phyloP scores from a whole-genome alignment of 2,329 filamentous ascomycete genomes.

The Ophiocordyceps camponoti-saundersi region DNA sequence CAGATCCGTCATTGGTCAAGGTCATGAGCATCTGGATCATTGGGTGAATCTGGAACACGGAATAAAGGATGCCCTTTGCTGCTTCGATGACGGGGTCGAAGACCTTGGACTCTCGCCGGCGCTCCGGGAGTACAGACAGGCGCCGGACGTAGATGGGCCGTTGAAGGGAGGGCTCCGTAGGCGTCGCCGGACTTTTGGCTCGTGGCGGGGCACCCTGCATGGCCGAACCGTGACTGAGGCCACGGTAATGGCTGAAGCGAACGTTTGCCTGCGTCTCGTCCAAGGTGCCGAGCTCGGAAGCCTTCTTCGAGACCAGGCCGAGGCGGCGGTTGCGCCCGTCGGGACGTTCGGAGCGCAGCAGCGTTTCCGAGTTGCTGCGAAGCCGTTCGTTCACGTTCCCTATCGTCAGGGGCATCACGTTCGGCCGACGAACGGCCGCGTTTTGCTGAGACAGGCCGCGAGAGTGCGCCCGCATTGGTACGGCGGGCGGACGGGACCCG shows the following conservation, averaged over 20 bases:
- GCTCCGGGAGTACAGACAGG: constrained; percentile 45
- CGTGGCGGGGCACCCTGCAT: constrained; percentile 35
- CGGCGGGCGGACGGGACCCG: constrained; percentile 48
- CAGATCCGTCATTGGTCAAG: constrained; percentile 40
- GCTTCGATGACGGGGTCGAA: constrained; percentile 46
- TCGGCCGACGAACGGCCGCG: constrained; percentile 46
- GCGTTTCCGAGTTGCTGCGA: constrained; percentile 47
- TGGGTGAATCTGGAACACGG: constrained; percentile 50
- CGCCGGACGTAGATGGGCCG: constrained; percentile 46
- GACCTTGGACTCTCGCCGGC: constrained; percentile 42
- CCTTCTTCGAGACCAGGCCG: constrained; percentile 43
- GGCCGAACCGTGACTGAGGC: constrained; percentile 50
- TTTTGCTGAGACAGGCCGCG: constrained; percentile 57
- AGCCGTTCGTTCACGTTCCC: constrained; percentile 52
- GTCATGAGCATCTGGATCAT: constrained; percentile 50
- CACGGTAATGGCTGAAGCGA: constrained; percentile 49
- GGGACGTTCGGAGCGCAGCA: constrained; percentile 34
- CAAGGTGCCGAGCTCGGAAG: constrained; percentile 42
- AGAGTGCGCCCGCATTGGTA: constrained; percentile 63
- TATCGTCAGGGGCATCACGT: constrained; percentile 53
- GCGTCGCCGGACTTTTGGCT: constrained; percentile 39
- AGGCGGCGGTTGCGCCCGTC: constrained; percentile 43
- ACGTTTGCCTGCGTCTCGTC: constrained; percentile 47
- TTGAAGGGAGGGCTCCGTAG: constrained; percentile 37
- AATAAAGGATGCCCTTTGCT: constrained; percentile 49